These are phyloP conservation scores for Coemansia erecta DNA, from an alignment of 192 early-diverging fungal species.

Conservation along the genomic window DNA sequence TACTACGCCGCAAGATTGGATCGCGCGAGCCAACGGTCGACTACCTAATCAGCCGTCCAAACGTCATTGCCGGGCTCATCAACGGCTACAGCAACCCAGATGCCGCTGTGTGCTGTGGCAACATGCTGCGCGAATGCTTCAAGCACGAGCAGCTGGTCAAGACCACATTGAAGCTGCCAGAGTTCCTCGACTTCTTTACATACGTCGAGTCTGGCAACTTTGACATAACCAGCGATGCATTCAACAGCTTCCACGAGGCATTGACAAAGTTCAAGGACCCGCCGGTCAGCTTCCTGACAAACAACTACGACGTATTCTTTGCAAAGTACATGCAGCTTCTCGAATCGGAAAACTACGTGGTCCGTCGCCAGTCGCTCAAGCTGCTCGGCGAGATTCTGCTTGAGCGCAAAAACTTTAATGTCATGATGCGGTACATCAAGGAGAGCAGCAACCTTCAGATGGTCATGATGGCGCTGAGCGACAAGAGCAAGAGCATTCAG, in stretches of 20 bases:
- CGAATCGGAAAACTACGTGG: conserved; percentile 94
- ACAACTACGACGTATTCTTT: conserved; percentile 82
- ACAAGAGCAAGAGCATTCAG: conserved; percentile 97
- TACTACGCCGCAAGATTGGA: conserved; percentile 92
- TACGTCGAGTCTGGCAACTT: conserved; percentile 98
- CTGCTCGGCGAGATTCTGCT: conserved; percentile 95
- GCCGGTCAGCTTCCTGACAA: conserved; percentile 84
- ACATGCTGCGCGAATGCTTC: conserved; percentile 95
- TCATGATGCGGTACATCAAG: conserved; percentile 95
- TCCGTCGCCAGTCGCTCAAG: conserved; percentile 97
- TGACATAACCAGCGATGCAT: conserved; percentile 98
- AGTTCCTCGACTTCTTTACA: conserved; percentile 92
- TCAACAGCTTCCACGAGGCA: conserved; percentile 96
- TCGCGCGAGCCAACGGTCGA: conserved; percentile 95
- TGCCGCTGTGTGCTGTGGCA: conserved; percentile 95
- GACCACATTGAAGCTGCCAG: conserved; percentile 75
- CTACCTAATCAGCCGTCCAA: conserved; percentile 81
- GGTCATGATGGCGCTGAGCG: conserved; percentile 95
- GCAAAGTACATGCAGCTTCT: conserved; percentile 73
- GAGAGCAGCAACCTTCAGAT: conserved; percentile 91
- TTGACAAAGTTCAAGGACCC: conserved; percentile 92
- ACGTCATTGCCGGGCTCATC: conserved; percentile 79
- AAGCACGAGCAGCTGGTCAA: conserved; percentile 91
- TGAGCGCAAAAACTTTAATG: conserved; percentile 90
- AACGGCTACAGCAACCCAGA: conserved; percentile 95